Conservation (phyloP, 2,329 filamentous ascomycete species). For the Epichloe brachyelytri region DNA sequence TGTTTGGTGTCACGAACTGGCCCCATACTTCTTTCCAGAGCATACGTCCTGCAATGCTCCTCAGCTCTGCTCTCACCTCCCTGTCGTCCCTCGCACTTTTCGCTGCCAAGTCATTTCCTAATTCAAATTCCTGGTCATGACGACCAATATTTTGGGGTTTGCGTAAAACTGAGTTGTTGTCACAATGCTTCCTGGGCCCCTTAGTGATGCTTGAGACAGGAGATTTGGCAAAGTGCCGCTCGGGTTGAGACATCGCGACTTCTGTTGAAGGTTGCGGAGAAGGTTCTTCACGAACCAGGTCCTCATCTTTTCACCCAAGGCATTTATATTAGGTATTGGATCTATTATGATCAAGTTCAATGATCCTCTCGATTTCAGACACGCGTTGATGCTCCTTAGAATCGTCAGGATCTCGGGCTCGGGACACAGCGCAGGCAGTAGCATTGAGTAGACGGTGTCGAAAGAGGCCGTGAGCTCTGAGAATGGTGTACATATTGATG, state of each 20-base stretch:
- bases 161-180: conserved; percentile 38
- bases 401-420: conserved; percentile 43
- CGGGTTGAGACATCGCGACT: conserved; percentile 47
- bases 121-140: conserved; percentile 7
- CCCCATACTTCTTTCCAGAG: conserved; percentile 52
- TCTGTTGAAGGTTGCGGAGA: conserved; percentile 42
- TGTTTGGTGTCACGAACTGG: conserved; percentile 30
- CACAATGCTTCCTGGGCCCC: conserved; percentile 32
- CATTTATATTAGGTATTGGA: conserved; percentile 41
- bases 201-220: conserved; percentile 42
- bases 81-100: conserved; percentile 13
- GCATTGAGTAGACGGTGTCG: conserved; percentile 37
- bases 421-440: conserved; percentile 42
- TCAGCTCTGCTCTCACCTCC: conserved; percentile 32
- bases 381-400: conserved; percentile 42
- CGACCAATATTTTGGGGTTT: conserved; percentile 19
- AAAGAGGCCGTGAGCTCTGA: conserved; percentile 29
- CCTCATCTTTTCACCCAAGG: conserved; percentile 43
- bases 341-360: conserved; percentile 51
- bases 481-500: conserved; percentile 8
- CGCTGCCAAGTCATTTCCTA: conserved; percentile 10
- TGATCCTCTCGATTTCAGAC: conserved; percentile 40
- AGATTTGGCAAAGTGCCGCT: conserved; percentile 44
- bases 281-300: conserved; percentile 51
- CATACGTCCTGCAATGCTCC: conserved; percentile 39